These are phyloP conservation scores for Tulasnella sp. DNA, from an alignment of 768 basidiomycete species.

Conservation along the genomic window DNA sequence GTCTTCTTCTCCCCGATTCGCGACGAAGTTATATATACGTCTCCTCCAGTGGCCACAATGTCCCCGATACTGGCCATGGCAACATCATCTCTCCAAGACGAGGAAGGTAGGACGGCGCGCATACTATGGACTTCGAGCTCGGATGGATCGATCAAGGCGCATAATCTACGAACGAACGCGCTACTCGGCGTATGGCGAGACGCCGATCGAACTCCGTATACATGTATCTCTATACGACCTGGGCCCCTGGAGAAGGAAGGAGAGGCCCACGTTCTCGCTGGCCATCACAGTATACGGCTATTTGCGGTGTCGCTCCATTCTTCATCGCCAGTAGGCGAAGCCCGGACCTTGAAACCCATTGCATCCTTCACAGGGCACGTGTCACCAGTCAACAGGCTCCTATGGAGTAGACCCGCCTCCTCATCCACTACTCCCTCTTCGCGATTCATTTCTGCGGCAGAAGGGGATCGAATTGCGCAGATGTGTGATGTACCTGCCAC, in stretches of 20 bases:
- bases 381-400: slow-evolving; percentile 40
- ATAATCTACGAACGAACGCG: slow-evolving; percentile 43
- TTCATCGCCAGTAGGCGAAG: slow-evolving; percentile 18
- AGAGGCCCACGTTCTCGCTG: slow-evolving; percentile 53
- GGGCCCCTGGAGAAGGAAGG: slow-evolving; percentile 28
- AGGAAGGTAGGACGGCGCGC: too few relatives aligned
- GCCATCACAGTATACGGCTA: slow-evolving; percentile 49
- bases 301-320: slow-evolving; percentile 27
- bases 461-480: slow-evolving; percentile 50
- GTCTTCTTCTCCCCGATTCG: slow-evolving; percentile 51
- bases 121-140: slow-evolving; percentile 45
- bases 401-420: slow-evolving; percentile 37
- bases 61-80: slow-evolving; percentile 42
- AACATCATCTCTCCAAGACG: background rate
- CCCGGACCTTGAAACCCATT: slow-evolving; percentile 35
- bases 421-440: slow-evolving; percentile 20
- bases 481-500: slow-evolving; percentile 44
- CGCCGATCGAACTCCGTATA: slow-evolving; percentile 48
- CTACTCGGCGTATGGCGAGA: slow-evolving; percentile 42
- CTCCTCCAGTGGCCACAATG: slow-evolving; percentile 45
- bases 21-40: slow-evolving; percentile 41
- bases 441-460: slow-evolving; percentile 49
- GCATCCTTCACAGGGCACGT: slow-evolving; percentile 56
- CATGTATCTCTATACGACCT: slow-evolving; percentile 39
- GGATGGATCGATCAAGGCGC: slow-evolving; percentile 45